Conservation (phyloP, 805 yeast species). For the Lachancea quebecensis region DNA sequence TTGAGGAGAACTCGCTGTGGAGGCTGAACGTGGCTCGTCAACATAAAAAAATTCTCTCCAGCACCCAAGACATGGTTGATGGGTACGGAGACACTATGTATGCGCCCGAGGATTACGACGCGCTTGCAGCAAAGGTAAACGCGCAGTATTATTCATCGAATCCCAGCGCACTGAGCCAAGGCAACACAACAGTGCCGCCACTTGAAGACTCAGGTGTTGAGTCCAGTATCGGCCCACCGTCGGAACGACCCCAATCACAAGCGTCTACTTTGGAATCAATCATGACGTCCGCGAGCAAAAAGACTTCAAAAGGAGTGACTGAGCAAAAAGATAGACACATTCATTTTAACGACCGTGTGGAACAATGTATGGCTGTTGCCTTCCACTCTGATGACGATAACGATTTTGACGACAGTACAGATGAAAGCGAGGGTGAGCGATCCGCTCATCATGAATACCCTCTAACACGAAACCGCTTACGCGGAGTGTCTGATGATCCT, state of each 20-base stretch:
- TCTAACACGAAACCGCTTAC: neutral
- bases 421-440: conserved; percentile 1
- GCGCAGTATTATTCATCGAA: conserved; percentile 26
- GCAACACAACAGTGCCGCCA: neutral
- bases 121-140: conserved; percentile 32
- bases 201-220: neutral
- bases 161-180: neutral
- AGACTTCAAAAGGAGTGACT: conserved; percentile 1
- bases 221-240: neutral
- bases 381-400: conserved; percentile 32
- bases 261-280: conserved; percentile 14
- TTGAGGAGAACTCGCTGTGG: conserved; percentile 34
- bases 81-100: conserved; percentile 16
- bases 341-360: conserved; percentile 90
- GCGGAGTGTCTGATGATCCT: neutral
- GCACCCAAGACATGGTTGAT: conserved; percentile 21
- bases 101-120: conserved; percentile 30
- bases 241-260: neutral
- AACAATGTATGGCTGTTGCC: conserved; percentile 79
- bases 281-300: conserved; percentile 13
- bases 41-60: conserved; percentile 40
- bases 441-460: conserved; percentile 3
- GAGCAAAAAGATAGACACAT: conserved; percentile 47
- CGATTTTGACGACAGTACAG: conserved; percentile 12
- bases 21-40: conserved; percentile 47